Conservation (phyloP, 1,284 basidiomycete species). For the Leccinum huronense region DNA sequence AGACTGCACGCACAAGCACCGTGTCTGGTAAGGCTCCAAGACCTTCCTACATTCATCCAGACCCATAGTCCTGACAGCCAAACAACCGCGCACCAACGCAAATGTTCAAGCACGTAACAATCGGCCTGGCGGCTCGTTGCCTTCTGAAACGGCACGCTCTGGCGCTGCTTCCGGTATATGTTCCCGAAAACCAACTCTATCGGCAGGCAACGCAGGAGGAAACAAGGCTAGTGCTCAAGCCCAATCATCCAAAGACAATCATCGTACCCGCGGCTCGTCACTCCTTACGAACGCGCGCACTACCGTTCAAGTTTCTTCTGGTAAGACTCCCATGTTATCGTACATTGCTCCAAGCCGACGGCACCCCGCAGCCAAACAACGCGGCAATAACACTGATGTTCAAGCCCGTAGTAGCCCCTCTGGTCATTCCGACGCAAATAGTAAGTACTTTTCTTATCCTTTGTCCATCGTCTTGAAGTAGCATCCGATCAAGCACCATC, state of each 20-base stretch:
- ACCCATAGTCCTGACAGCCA: not conserved
- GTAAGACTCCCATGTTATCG: not conserved
- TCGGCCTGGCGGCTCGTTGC: not conserved
- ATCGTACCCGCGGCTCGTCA: not conserved
- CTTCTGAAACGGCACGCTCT: not conserved
- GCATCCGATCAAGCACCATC: no score
- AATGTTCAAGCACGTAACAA: not conserved
- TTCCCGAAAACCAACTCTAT: not conserved
- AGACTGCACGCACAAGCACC: not conserved
- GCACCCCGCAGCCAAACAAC: not conserved
- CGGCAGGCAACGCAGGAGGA: not conserved
- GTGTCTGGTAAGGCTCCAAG: not conserved
- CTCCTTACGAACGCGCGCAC: not conserved
- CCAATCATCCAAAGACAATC: not conserved
- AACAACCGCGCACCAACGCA: not conserved
- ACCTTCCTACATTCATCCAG: not conserved
- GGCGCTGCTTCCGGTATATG: not conserved
- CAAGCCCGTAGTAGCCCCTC: not conserved
- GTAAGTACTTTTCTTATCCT: no score
- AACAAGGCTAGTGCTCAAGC: not conserved
- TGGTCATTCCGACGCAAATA: not conserved
- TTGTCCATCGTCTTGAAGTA: no score
- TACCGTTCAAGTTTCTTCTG: not conserved
- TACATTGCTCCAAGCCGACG: not conserved
- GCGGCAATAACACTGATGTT: not conserved